A percentile compares a stretch with the other conserved stretches of the same genome.
Evolutionary conservation across 768 basidiomycete genomes (phyloP).

Genomic region (Leccinum disarticulatum): DNA sequence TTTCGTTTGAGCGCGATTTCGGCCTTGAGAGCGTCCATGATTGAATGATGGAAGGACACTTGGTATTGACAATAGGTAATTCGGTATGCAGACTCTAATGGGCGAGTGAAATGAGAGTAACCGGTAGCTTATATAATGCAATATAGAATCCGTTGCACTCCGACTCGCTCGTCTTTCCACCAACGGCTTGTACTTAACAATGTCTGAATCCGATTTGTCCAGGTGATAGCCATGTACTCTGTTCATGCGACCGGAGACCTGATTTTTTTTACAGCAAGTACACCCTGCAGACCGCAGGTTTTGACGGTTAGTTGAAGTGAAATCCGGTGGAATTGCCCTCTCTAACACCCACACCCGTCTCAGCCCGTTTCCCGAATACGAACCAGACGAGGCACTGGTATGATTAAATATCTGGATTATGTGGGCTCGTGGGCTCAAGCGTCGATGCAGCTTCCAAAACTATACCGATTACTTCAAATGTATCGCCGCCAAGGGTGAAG

Average conservation of each 20-base stretch:
- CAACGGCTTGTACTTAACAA: slow-evolving; percentile 39
- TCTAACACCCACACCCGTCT: slow-evolving; percentile 13
- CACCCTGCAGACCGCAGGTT: slow-evolving; percentile 91
- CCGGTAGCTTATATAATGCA: slow-evolving; percentile 28
- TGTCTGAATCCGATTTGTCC: slow-evolving; percentile 61
- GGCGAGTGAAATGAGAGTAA: not conserved
- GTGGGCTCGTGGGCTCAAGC: slow-evolving; percentile 1
- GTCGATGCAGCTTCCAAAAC: slow-evolving; percentile 76
- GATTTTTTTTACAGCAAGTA: slow-evolving; percentile 59
- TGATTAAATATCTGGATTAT: slow-evolving; percentile 20
- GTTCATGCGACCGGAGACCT: slow-evolving; percentile 8
- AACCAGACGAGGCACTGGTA: slow-evolving; percentile 98
- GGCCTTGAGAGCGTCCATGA: slow-evolving; percentile 89
- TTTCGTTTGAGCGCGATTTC: slow-evolving; percentile 90
- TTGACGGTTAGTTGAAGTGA: slow-evolving; percentile 63
- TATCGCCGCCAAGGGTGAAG: slow-evolving; percentile 94
- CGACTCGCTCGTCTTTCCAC: slow-evolving; percentile 40
- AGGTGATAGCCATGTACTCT: slow-evolving; percentile 41
- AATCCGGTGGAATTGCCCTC: not conserved
- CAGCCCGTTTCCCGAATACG: slow-evolving; percentile 86
- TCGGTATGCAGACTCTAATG: too few species aligned
- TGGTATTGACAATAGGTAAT: too few species aligned
- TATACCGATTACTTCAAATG: slow-evolving; percentile 99
- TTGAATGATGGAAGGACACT: not conserved
- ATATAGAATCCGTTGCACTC: slow-evolving; percentile 35